Base-by-base conservation (phyloP, 805 yeast genomes). In the Pichia heedii region DNA sequence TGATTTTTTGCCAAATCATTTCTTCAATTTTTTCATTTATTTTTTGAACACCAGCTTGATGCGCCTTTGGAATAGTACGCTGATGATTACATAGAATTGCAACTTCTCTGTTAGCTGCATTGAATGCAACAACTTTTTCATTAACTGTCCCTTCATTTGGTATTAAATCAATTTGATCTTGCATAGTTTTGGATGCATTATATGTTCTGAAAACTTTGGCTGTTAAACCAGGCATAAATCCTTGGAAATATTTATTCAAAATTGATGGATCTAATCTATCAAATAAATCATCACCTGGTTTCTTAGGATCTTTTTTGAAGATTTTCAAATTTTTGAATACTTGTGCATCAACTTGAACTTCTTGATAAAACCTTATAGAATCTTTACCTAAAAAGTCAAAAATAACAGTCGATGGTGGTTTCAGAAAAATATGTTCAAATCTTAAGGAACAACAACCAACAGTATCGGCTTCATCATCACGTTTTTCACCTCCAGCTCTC, bases 201-300 rank as follows among this genome's bases (percentile, higher is more conserved):
- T 85, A 89, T 0, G 97, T 89, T 79, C 97, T 94, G 71, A 89
- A 90, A 19, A 89, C 97, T 63, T 89, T 89, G 5, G 97, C 97
- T 0, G 97, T 88, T 50, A 89, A 71, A 0, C 97, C 97, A 21
- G 84, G 79, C 93, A 89, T 82, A 63, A 89, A 88, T 46, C 74
- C 79, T 58, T 88, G 96, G 56, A 89, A 75, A 60, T 87, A 89
- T 61, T 81, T 84, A 69, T 89, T 89, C 56, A 89, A 70, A 32
- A 82, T 66, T 1, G 84, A 65, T 8, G 97, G 97, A 54, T 83
- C 90, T 37, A 90, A 73, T 51, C 97, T 73, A 63, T 89, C 97
- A 63, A 90, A 90, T 50, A 90, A 70, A 60, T 88, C 88, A 66
- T 90, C 96, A 16, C 97, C 96, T 5, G 89, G 88, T 49, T 72